Base-by-base conservation (phyloP, 441 rosid species). In the Theobroma grandiflorum region DNA sequence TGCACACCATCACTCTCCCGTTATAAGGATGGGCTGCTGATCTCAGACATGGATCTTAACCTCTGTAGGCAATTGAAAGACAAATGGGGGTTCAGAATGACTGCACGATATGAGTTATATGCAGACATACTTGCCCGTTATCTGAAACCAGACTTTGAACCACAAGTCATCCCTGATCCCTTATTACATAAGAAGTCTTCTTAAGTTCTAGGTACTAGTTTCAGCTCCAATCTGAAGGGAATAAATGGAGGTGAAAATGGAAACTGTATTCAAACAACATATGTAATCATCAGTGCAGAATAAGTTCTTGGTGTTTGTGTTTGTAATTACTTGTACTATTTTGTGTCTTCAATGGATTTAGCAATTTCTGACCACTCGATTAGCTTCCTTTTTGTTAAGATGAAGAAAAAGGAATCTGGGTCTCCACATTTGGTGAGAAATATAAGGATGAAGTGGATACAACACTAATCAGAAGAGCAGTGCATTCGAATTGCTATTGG, bases 61-160 rank as follows among this genome's bases (percentile, higher is more conserved):
- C 94, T 97, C 77, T 97, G 99, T 50, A 82, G 99, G 84, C 99
- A 97, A 81, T 85, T 86, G 77, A 97, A 95, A 83, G 99, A 97
- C 86, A 95, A 91, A 83, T 97, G 99, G 99, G 96, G 99, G 15
- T 94, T 97, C 82, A 85, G 91, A 65, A 93, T 93, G 99, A 95
- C 97, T 84, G 93, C 98, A 12, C 88, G 99, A 43, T 97, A 97
- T 0, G 97, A 94, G 64, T 42, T 90, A 37, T 94, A 94, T 74
- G 92, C 93, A 0, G 91, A 91, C 72, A 45, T 92, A 79, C 87
- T 97, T 14, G 86, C 80, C 11, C 76, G 55, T 18, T 97, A 97
- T 66, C 49, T 89, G 82, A 91, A 89, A 83, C 96, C 96, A 7
- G 93, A 91, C 63, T 97, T 92, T 38, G 87, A 91, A 81, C 95